Evolutionary conservation across 1,284 basidiomycete species (phyloP).

Genomic region (Ustilago tritici): DNA sequence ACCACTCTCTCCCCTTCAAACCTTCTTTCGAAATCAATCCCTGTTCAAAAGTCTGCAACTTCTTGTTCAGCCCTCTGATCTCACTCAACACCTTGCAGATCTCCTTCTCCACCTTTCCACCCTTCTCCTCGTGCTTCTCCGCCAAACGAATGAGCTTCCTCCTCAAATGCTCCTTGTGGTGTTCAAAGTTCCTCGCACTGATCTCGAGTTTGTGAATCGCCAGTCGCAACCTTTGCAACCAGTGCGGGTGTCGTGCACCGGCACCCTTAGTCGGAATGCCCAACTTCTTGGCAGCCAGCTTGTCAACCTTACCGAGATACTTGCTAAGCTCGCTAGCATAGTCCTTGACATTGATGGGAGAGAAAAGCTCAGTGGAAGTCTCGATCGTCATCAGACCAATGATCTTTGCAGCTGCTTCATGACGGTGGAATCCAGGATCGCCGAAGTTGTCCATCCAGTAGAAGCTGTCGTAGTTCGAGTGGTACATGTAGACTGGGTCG

Average conservation of each 20-base stretch:
- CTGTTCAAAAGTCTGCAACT: constrained; percentile 81
- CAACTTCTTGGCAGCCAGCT: constrained; percentile 31
- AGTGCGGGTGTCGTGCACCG: constrained; percentile 15
- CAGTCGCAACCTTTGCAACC: constrained; percentile 25
- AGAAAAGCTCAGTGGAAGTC: constrained; percentile 75
- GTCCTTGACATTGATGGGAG: constrained; percentile 80
- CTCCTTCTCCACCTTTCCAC: constrained; percentile 17
- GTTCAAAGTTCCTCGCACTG: constrained; percentile 30
- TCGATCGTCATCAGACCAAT: constrained; percentile 74
- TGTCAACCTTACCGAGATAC: constrained; percentile 52
- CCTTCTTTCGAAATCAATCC: constrained; percentile 84
- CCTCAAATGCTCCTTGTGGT: constrained; percentile 17
- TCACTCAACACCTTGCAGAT: constrained; percentile 74
- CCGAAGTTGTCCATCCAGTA: constrained; percentile 81
- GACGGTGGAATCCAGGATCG: constrained; percentile 81
- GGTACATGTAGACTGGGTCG: constrained; percentile 72
- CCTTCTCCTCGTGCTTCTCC: constrained; percentile 8
- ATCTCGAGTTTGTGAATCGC: constrained; percentile 32
- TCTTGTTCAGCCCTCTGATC: constrained; percentile 78
- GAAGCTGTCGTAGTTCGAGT: constrained; percentile 80
- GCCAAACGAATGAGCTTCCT: constrained; percentile 31
- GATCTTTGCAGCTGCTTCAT: constrained; percentile 77
- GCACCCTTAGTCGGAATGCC: constrained; percentile 11
- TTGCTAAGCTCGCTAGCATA: constrained; percentile 51
- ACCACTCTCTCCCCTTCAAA: constrained; percentile 80